Conservation (phyloP, 345 rosid species). For the Camelina sativa region DNA sequence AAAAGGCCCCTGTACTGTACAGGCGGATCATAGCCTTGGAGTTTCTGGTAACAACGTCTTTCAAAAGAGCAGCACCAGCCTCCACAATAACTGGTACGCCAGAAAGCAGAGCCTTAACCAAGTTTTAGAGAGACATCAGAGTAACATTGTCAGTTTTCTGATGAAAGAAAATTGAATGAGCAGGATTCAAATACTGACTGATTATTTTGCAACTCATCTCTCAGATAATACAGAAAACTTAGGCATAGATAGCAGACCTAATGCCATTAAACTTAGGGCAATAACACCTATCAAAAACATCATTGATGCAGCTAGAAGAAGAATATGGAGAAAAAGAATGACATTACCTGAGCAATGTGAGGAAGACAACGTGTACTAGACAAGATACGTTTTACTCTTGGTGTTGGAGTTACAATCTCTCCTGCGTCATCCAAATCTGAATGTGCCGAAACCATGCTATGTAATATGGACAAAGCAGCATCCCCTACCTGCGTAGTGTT, state of each 20-base stretch:
- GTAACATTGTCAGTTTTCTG: neutral
- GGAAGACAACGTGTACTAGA: conserved; percentile 98
- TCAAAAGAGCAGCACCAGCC: conserved; percentile 89
- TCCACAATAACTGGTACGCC: conserved; percentile 98
- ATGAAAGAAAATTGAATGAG: neutral
- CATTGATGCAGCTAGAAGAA: conserved; percentile 19
- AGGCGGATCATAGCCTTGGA: conserved; percentile 97
- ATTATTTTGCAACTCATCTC: conserved; percentile 13
- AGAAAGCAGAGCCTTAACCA: conserved; percentile 80
- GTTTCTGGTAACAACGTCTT: conserved; percentile 95
- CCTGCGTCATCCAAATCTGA: conserved; percentile 99
- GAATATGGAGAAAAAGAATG: conserved; percentile 1
- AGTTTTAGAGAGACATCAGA: conserved; percentile 26
- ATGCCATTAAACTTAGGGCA: conserved; percentile 7
- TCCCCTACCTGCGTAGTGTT: conserved; percentile 75
- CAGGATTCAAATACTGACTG: conserved; percentile 22
- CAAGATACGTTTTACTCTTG: conserved; percentile 89
- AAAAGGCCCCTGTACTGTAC: conserved; percentile 96
- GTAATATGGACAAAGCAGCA: conserved; percentile 88
- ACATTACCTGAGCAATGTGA: conserved; percentile 90
- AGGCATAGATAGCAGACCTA: conserved; percentile 16
- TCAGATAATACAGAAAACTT: conserved; percentile 4
- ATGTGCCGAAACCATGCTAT: conserved; percentile 98
- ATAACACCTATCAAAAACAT: conserved; percentile 22
- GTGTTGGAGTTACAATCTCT: conserved; percentile 99